Percentiles rank a stretch among this genome's conserved stretches.
Conservation (phyloP, 805 yeast species). For the Wickerhamiella occidentalis region DNA sequence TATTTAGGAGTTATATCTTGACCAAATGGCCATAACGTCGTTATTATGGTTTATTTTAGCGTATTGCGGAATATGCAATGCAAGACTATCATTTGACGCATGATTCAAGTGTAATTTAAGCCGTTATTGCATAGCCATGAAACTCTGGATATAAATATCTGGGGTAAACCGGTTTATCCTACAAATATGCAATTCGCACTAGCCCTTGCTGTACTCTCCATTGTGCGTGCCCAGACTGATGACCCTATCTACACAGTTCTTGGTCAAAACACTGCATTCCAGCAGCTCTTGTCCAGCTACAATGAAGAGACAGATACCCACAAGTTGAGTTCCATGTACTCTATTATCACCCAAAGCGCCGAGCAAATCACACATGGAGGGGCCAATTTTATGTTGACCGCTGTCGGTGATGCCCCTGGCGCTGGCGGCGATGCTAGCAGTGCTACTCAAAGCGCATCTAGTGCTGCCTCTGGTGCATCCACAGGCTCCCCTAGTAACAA, state of each 20-base stretch:
- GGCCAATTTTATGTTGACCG: conserved; percentile 6
- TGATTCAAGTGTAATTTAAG: neutral
- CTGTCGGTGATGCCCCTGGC: neutral
- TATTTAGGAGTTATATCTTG: too few species aligned
- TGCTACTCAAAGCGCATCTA: conserved; percentile 2
- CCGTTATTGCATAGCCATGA: conserved; percentile 2
- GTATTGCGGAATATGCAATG: neutral
- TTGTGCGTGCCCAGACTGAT: conserved; percentile 3
- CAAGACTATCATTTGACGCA: conserved; percentile 7
- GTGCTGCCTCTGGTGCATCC: conserved; percentile 11
- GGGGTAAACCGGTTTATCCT: too few species aligned
- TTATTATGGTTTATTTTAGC: neutral
- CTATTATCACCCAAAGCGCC: conserved; percentile 7
- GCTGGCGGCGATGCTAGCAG: neutral
- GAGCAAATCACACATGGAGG: conserved; percentile 13
- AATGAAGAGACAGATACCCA: neutral
- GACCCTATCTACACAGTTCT: conserved; percentile 4
- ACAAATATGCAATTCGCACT: neutral
- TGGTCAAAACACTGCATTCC: conserved; percentile 3
- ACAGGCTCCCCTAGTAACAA: conserved; percentile 11
- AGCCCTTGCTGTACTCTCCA: neutral
- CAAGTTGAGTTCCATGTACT: neutral
- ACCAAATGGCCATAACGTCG: neutral
- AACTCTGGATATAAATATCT: neutral
- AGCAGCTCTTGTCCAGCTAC: conserved; percentile 1